A percentile compares a stretch with the other conserved stretches of the same genome.
phyloP scores from a whole-genome alignment of 768 basidiomycete genomes.

The Chalciporus sphaerocephalus region DNA sequence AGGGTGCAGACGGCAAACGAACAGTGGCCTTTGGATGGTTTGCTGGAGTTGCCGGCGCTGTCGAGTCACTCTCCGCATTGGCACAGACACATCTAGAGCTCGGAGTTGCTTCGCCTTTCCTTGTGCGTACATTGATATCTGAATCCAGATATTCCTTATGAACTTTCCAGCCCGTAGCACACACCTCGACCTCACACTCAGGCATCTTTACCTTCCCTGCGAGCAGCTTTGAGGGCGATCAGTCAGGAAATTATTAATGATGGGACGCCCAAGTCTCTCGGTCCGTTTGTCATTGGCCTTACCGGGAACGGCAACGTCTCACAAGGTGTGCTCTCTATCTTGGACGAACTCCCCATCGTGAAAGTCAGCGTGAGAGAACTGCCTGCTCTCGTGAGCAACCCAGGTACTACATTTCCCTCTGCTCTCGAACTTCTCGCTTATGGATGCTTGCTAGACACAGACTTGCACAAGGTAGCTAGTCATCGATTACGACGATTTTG shows the following conservation, averaged over 20 bases:
- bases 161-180: conserved; percentile 35
- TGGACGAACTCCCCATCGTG: conserved; percentile 65
- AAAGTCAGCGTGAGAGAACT: conserved; percentile 56
- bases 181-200: conserved; percentile 79
- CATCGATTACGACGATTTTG: neutral
- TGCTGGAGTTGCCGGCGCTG: conserved; percentile 84
- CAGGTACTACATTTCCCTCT: conserved; percentile 36
- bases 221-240: conserved; percentile 49
- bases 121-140: conserved; percentile 44
- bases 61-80: conserved; percentile 75
- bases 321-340: conserved; percentile 67
- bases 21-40: conserved; percentile 91
- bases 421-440: conserved; percentile 2
- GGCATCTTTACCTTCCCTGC: conserved; percentile 50
- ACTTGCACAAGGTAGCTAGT: conserved; percentile 49
- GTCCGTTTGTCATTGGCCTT: conserved; percentile 76
- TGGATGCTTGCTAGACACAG: conserved; percentile 39
- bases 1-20: conserved; percentile 56
- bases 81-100: conserved; percentile 75
- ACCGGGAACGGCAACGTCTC: conserved; percentile 86
- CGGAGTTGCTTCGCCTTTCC: conserved; percentile 78
- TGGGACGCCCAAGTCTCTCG: conserved; percentile 59
- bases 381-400: conserved; percentile 47
- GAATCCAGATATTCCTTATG: neutral
- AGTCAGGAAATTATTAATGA: conserved; percentile 51